phyloP scores from a whole-genome alignment of 2,329 filamentous ascomycete species.

The Endocalyx cinctus region DNA sequence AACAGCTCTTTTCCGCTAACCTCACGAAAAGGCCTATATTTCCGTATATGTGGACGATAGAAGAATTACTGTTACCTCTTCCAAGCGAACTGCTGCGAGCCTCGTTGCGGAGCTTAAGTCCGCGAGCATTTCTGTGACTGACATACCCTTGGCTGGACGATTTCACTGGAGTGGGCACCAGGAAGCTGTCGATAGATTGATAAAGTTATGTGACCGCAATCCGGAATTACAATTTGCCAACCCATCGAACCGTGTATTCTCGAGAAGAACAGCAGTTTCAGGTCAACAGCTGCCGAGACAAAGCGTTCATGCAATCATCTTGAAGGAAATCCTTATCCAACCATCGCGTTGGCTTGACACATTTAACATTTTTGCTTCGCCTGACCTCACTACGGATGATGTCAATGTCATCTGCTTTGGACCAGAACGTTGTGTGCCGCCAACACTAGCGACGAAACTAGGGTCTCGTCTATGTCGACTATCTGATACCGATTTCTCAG shows the following conservation, averaged over 20 bases:
- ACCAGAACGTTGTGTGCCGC: slow-evolving; percentile 30
- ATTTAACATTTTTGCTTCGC: slow-evolving; percentile 14
- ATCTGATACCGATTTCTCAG: slow-evolving; percentile 5
- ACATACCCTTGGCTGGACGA: no score
- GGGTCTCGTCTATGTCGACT: slow-evolving; percentile 3
- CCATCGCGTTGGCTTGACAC: slow-evolving; percentile 29
- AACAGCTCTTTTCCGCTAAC: no score
- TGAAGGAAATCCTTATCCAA: slow-evolving; percentile 28
- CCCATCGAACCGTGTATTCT: slow-evolving; percentile 20
- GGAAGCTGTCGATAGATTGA: no score
- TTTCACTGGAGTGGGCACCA: no score
- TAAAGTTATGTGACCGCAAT: slow-evolving; percentile 22
- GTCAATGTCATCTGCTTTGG: slow-evolving; percentile 30
- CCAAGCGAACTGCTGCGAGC: no score
- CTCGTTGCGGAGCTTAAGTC: no score
- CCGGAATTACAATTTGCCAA: slow-evolving; percentile 28
- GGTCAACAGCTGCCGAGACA: slow-evolving; percentile 15
- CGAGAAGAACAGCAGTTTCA: slow-evolving; percentile 11
- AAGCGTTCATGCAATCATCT: slow-evolving; percentile 25
- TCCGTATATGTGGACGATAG: no score
- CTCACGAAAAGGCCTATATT: no score
- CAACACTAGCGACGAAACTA: no score
- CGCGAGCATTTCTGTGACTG: no score
- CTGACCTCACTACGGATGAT: slow-evolving; percentile 6
- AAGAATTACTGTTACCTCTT: no score